A percentile compares a stretch with the other conserved stretches of the same genome.
These are phyloP conservation scores for Eucalyptus fibrosa DNA, from an alignment of 345 rosid species.

Conservation along the genomic window DNA sequence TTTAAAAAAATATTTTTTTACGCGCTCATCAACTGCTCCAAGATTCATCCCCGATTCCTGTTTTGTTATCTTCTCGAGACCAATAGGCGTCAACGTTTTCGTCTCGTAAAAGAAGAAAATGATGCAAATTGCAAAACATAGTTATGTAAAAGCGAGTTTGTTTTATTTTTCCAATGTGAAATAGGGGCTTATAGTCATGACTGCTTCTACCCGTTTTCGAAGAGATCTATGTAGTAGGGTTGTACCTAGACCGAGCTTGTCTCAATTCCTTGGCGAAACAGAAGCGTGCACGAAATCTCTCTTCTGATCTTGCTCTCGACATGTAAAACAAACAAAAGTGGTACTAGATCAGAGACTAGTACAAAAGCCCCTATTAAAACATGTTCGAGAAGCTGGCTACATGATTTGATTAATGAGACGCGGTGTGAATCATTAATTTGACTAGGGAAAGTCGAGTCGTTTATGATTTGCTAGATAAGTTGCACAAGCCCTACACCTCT, in stretches of 20 bases:
- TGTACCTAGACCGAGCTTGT: not conserved
- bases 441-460: not conserved
- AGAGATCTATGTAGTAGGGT: not conserved
- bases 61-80: not conserved
- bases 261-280: not conserved
- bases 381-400: not conserved
- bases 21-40: not conserved
- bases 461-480: not conserved
- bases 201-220: not conserved
- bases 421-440: not conserved
- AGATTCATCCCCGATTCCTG: not conserved
- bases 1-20: not conserved
- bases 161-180: not conserved
- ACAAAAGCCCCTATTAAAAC: not conserved
- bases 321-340: not conserved
- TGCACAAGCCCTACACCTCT: not conserved
- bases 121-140: not conserved
- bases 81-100: not conserved
- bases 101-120: not conserved
- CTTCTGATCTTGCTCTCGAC: not conserved
- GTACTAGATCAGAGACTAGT: not conserved
- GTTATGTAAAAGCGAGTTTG: not conserved
- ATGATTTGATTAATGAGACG: not conserved
- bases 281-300: not conserved
- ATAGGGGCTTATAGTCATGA: not conserved